Conservation (phyloP, 192 early-diverging fungal genomes). For the Pilobolus umbonatus region DNA sequence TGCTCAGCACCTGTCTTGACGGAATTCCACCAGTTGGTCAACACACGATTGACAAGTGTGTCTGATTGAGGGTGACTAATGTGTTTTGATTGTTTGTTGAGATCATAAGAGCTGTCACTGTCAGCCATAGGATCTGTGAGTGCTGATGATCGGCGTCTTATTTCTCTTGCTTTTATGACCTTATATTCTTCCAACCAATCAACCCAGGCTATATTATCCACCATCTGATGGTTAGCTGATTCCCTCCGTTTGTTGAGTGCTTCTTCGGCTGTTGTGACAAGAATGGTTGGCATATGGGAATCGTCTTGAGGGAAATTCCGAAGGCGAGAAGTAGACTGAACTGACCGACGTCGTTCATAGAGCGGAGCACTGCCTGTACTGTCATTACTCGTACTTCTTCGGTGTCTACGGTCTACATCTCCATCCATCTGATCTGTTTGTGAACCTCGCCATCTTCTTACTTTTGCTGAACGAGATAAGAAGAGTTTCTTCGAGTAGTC, state of each 20-base stretch:
- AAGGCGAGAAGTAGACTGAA: background rate
- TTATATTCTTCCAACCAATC: constrained; percentile 36
- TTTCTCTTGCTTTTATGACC: constrained; percentile 24
- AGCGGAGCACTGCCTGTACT: background rate
- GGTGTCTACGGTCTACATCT: background rate
- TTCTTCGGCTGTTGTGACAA: constrained; percentile 12
- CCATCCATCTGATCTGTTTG: background rate
- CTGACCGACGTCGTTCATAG: background rate
- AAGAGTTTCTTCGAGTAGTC: constrained; percentile 24
- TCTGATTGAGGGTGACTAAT: background rate
- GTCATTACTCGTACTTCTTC: background rate
- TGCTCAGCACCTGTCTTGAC: constrained; percentile 21
- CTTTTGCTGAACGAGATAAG: constrained; percentile 27
- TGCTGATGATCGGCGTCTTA: constrained; percentile 15
- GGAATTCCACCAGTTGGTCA: constrained; percentile 21
- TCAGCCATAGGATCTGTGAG: background rate
- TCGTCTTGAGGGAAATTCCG: background rate
- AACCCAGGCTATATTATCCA: constrained; percentile 30
- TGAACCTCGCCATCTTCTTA: constrained; percentile 18
- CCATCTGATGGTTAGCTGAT: constrained; percentile 11
- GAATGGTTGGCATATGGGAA: constrained; percentile 17
- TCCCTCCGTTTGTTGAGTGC: background rate
- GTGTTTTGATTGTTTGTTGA: background rate
- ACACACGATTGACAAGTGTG: constrained; percentile 4
- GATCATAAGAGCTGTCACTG: background rate